Conservation (phyloP, 2,329 filamentous ascomycete species). For the Monilinia fructicola region DNA sequence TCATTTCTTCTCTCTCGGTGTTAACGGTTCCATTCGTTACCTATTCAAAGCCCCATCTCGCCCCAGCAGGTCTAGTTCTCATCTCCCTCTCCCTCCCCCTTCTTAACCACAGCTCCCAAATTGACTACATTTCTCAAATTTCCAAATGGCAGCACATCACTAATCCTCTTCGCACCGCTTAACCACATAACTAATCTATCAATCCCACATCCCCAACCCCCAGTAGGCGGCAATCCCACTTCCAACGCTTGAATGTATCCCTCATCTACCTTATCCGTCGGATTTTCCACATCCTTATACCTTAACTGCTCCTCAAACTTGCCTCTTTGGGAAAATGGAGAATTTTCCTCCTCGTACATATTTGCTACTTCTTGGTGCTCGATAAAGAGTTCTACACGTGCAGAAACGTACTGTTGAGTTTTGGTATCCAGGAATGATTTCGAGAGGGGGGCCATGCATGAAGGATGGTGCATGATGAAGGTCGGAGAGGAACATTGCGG, state of each 20-base stretch:
- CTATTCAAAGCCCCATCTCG: background rate
- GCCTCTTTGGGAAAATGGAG: constrained; percentile 76
- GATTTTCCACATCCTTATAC: constrained; percentile 42
- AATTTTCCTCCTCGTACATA: constrained; percentile 98
- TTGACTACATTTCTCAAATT: constrained; percentile 69
- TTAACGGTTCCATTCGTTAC: background rate
- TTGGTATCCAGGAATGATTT: constrained; percentile 79
- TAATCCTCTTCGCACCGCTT: constrained; percentile 73
- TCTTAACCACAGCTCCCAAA: constrained; percentile 37
- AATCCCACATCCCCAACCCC: constrained; percentile 89
- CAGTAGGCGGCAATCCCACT: constrained; percentile 90
- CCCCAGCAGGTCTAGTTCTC: too few relatives aligned
- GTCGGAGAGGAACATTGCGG: constrained; percentile 69
- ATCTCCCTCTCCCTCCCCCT: background rate
- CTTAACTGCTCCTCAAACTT: constrained; percentile 70
- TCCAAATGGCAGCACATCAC: constrained; percentile 85
- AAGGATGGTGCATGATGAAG: constrained; percentile 87
- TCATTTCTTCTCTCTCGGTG: background rate
- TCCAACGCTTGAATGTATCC: constrained; percentile 82
- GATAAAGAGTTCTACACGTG: constrained; percentile 83
- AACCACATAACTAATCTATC: constrained; percentile 93
- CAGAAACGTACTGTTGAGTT: constrained; percentile 71
- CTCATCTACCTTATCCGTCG: constrained; percentile 49
- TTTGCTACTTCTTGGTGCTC: constrained; percentile 82
- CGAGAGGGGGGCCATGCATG: constrained; percentile 84